Evolutionary conservation across 108 stramenopile genomes (phyloP).

Genomic region (Skeletonema tropicum): DNA sequence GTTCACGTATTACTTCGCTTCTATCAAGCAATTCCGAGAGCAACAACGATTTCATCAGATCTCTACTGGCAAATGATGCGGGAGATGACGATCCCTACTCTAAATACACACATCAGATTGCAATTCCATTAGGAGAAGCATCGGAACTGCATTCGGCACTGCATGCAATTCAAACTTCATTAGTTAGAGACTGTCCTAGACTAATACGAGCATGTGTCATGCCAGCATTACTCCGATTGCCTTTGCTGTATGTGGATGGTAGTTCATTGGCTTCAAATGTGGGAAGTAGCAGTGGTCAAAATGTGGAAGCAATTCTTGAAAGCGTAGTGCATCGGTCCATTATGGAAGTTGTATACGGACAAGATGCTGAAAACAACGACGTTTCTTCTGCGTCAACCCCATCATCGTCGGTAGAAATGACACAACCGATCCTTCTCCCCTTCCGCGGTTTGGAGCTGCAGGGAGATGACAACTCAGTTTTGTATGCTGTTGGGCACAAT

Average conservation of each 20-base stretch:
- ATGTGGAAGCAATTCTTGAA: slow-evolving; percentile 37
- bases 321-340: slow-evolving; percentile 55
- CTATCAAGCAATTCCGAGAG: not conserved
- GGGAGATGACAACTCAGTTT: slow-evolving; percentile 67
- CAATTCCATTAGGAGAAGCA: slow-evolving; percentile 74
- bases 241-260: slow-evolving; percentile 69
- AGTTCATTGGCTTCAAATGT: slow-evolving; percentile 27
- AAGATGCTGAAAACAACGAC: not conserved
- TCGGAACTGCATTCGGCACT: slow-evolving; percentile 75
- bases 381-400: not conserved
- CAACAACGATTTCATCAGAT: slow-evolving; percentile 14
- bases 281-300: not conserved
- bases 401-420: slow-evolving; percentile 18
- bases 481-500: slow-evolving; percentile 55
- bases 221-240: slow-evolving; percentile 63
- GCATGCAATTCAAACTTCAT: slow-evolving; percentile 75
- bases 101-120: slow-evolving; percentile 70
- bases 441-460: slow-evolving; percentile 82
- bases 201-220: slow-evolving; percentile 75
- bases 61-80: slow-evolving; percentile 16
- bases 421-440: slow-evolving; percentile 61
- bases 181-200: slow-evolving; percentile 81
- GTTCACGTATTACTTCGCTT: not conserved
- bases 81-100: slow-evolving; percentile 33
- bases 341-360: slow-evolving; percentile 40